These are phyloP conservation scores for Lactifluus pinguis DNA, from an alignment of 768 basidiomycete species.

Conservation along the genomic window DNA sequence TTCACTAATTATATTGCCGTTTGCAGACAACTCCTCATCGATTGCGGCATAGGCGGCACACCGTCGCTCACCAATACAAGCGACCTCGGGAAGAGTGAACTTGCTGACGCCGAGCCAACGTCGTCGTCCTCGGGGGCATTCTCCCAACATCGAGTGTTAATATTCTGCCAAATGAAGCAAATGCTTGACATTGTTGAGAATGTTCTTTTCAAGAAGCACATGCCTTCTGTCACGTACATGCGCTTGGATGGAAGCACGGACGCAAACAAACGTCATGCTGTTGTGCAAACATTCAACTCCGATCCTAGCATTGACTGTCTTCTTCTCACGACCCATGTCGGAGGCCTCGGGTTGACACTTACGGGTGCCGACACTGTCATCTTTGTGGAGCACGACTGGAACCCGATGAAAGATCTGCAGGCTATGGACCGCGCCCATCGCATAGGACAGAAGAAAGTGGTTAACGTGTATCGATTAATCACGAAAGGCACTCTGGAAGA, in stretches of 20 bases:
- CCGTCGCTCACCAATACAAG: slow-evolving; percentile 30
- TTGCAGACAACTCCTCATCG: slow-evolving; percentile 78
- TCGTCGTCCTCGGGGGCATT: slow-evolving; percentile 41
- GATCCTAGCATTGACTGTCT: slow-evolving; percentile 97
- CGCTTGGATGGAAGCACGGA: slow-evolving; percentile 92
- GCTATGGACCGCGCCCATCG: slow-evolving; percentile 99
- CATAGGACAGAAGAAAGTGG: slow-evolving; percentile 97
- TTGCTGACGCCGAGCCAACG: slow-evolving; percentile 48
- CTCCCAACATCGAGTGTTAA: slow-evolving; percentile 96
- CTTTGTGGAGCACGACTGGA: slow-evolving; percentile 99
- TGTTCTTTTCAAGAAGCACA: slow-evolving; percentile 81
- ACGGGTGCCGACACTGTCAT: slow-evolving; percentile 99
- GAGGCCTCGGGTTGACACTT: slow-evolving; percentile 89
- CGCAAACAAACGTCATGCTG: slow-evolving; percentile 86
- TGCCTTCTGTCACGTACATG: slow-evolving; percentile 99
- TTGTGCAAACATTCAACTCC: slow-evolving; percentile 96
- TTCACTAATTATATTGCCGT: slow-evolving; percentile 1
- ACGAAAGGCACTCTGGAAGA: slow-evolving; percentile 97
- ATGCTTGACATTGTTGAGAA: slow-evolving; percentile 98
- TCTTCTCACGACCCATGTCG: slow-evolving; percentile 92
- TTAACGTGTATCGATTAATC: slow-evolving; percentile 95
- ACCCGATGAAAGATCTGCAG: slow-evolving; percentile 98
- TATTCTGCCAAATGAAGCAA: slow-evolving; percentile 99
- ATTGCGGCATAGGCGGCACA: slow-evolving; percentile 80
- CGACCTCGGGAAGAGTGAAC: slow-evolving; percentile 60